Conservation (phyloP, 2,329 filamentous ascomycete genomes). For the Talaromyces sp. region DNA sequence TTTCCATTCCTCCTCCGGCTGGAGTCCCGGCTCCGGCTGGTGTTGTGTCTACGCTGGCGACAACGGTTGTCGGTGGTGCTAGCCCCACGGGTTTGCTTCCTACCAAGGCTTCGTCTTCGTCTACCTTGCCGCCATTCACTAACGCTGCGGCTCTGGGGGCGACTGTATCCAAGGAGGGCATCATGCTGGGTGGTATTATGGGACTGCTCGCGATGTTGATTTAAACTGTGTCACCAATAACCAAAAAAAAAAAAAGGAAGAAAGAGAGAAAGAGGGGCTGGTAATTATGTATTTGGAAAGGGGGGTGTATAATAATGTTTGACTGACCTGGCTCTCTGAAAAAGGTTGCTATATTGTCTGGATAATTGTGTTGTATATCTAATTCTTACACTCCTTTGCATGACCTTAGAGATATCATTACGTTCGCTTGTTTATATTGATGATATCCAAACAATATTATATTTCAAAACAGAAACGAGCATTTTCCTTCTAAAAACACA, state of each 20-base stretch:
- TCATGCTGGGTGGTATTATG: slow-evolving; percentile 48
- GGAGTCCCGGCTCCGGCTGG: slow-evolving; percentile 13
- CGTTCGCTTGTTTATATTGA: neutral
- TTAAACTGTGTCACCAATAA: neutral
- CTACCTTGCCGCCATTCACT: slow-evolving; percentile 3
- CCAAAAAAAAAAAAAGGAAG: too few relatives aligned
- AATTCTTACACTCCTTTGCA: slow-evolving; percentile 1
- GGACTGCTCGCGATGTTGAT: slow-evolving; percentile 32
- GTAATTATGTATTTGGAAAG: neutral
- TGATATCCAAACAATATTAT: neutral
- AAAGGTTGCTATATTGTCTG: neutral
- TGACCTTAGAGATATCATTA: neutral
- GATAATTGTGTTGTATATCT: neutral
- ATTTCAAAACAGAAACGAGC: neutral
- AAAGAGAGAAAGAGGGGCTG: neutral
- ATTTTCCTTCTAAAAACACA: too few relatives aligned
- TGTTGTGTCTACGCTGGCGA: slow-evolving; percentile 7
- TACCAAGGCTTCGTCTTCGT: slow-evolving; percentile 1
- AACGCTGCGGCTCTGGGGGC: slow-evolving; percentile 6
- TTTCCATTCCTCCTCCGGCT: slow-evolving; percentile 15
- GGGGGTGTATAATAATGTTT: neutral
- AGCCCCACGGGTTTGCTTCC: neutral
- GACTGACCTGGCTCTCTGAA: neutral
- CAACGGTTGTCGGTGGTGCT: slow-evolving; percentile 2
- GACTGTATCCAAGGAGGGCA: slow-evolving; percentile 1